Evolutionary conservation across 1,284 basidiomycete species (phyloP), one percentile per base, ranked within the genome.

Genomic region (Bondarzewia mesenterica): DNA sequence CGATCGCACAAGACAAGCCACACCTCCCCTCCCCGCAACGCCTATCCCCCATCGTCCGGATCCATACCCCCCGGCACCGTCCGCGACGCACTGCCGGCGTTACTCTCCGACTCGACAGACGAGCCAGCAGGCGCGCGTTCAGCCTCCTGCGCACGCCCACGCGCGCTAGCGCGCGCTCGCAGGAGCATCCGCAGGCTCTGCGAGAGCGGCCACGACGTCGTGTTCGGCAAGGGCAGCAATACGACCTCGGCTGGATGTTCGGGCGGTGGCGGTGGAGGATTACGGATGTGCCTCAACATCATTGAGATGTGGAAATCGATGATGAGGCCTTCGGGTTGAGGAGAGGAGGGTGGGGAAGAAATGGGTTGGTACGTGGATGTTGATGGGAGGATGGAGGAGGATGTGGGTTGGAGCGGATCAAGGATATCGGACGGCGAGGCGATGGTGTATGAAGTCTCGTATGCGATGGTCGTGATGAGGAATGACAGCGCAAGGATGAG

Each of bases 401-500:
- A n/a, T n/a, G 39, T n/a, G n/a, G 8, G 25, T n/a, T 7, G 10
- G 22, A 44, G 27, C 15, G 65, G 58, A 48, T 70, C 67, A 6
- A 57, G 53, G 53, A 58, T 61, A 54, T 64, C 59, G 35, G 50
- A 15, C 5, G 21, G 29, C 5, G 61, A 10, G 22, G 49, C 49
- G 15, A 47, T 46, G 62, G 66, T 42, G 26, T 52, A 57, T 16
- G 66, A 60, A 3, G 77, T 74, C 59, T 87, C 85, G 63, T 81
- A 86, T 21, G 82, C 73, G 53, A 89, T 77, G 38, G 74, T 76
- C 8, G 74, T 72, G 63, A 85, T 77, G 44, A 85, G 54, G 48
- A 80, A 58, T 58, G 87, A 80, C 25, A 88, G 70, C 52, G 72
- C 62, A 27, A 88, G 66, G 52, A 89, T 85, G 62, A 75, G 62